Evolutionary conservation across 805 yeast species (phyloP).

Genomic region (Isabelozyma pseudorhagii): DNA sequence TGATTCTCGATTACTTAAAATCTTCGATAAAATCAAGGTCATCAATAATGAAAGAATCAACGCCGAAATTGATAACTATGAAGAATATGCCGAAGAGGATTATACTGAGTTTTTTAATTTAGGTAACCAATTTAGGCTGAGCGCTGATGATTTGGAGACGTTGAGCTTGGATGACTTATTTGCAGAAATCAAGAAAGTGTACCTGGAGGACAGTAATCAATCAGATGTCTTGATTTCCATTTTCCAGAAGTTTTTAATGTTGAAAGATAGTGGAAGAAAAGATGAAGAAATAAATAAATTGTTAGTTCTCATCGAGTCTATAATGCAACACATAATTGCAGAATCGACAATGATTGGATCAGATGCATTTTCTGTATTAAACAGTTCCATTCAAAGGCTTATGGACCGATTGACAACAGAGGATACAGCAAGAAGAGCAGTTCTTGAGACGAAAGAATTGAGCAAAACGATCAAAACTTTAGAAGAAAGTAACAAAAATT

Average conservation of each 20-base stretch:
- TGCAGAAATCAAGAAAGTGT: conserved; percentile 8
- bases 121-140: not conserved
- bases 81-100: conserved; percentile 38
- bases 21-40: conserved; percentile 32
- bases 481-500: conserved; percentile 16
- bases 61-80: conserved; percentile 37
- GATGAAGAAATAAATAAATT: conserved; percentile 20
- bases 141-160: conserved; percentile 1
- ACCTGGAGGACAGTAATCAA: not conserved
- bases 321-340: conserved; percentile 27
- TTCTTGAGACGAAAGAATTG: conserved; percentile 26
- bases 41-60: conserved; percentile 28
- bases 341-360: conserved; percentile 19
- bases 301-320: conserved; percentile 25
- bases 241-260: conserved; percentile 20
- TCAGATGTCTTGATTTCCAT: conserved; percentile 11
- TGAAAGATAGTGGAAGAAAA: conserved; percentile 23
- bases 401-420: conserved; percentile 33
- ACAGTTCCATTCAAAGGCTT: conserved; percentile 29
- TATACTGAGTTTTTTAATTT: conserved; percentile 18
- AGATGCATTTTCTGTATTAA: conserved; percentile 25
- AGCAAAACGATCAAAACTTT: conserved; percentile 16
- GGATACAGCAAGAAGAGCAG: conserved; percentile 32
- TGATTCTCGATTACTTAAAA: conserved; percentile 31
- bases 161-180: conserved; percentile 10